Conservation (phyloP, 129 eudicot species). For the sunflower (Helianthus annuus) region HanXRQr2.0-SUNRISE NC_035445.2:49426465-49426964, state of each 20-base stretch:
- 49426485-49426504: background rate
- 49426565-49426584: constrained; percentile 58
- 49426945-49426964: background rate
- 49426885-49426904: background rate
- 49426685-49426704: constrained; percentile 36
- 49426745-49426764: background rate
- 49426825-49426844: background rate
- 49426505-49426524: background rate
- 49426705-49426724: too few species aligned
- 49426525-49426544: background rate
- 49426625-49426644: constrained; percentile 95
- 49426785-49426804: background rate
- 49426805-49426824: background rate
- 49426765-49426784: background rate
- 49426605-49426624: constrained; percentile 88
- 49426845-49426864: background rate
- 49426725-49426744: background rate
- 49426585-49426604: constrained; percentile 84
- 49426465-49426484: background rate
- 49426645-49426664: constrained; percentile 98
- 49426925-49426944: background rate
- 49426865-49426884: background rate
- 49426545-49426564: constrained; percentile 9
- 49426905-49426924: background rate
- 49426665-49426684: constrained; percentile 86